Conservation (phyloP, 345 rosid species). For the Euphorbia peplus region DNA sequence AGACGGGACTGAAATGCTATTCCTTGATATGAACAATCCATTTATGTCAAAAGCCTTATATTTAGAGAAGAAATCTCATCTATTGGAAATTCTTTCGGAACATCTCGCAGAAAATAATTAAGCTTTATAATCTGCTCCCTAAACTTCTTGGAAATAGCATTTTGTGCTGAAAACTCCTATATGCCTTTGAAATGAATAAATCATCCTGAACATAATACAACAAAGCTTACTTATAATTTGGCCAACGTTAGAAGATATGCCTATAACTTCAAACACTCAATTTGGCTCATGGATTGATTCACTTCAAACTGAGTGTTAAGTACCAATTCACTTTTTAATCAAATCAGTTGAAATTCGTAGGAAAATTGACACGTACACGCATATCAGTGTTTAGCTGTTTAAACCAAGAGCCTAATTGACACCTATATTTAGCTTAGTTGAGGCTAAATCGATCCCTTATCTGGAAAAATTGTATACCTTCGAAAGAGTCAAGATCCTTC, state of each 20-base stretch:
- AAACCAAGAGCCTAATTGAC: too few species aligned
- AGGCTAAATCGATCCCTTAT: too few species aligned
- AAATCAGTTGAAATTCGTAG: too few species aligned
- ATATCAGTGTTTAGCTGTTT: too few species aligned
- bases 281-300: too few species aligned
- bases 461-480: constrained; percentile 48
- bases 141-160: constrained; percentile 63
- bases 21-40: constrained; percentile 52
- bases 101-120: constrained; percentile 61
- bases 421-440: too few species aligned
- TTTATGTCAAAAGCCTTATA: constrained; percentile 75
- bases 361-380: too few species aligned
- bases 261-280: too few species aligned
- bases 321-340: too few species aligned
- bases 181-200: constrained; percentile 78
- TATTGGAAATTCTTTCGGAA: constrained; percentile 85
- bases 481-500: constrained; percentile 99
- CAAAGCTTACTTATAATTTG: neutral
- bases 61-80: constrained; percentile 85
- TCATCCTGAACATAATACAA: constrained; percentile 50
- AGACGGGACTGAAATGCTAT: neutral
- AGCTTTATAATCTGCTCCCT: constrained; percentile 68
- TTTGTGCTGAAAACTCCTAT: constrained; percentile 76
- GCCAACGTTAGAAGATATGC: too few species aligned
- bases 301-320: too few species aligned